Conservation (phyloP, 306 rosid genomes). For the Abrus precatorius region DNA sequence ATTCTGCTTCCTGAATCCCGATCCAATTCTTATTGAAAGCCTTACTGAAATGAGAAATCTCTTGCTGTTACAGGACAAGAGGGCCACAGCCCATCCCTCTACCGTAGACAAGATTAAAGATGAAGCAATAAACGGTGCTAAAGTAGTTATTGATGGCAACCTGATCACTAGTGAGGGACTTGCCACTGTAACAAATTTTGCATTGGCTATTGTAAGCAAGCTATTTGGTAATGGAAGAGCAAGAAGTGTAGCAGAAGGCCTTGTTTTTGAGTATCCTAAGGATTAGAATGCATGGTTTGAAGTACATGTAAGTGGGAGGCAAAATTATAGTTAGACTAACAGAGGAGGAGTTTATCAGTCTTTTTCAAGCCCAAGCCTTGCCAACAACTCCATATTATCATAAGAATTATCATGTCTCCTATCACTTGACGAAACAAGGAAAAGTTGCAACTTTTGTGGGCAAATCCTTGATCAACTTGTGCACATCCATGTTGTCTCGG, state of each 20-base stretch:
- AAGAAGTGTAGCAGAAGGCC: conserved; percentile 96
- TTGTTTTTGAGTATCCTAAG: conserved; percentile 79
- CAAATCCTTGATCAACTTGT: conserved; percentile 15
- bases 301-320: conserved; percentile 31
- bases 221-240: conserved; percentile 88
- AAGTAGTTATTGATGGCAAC: conserved; percentile 89
- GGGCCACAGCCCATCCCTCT: conserved; percentile 66
- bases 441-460: not conserved
- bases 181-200: conserved; percentile 71
- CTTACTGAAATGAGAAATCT: conserved; percentile 22
- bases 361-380: not conserved
- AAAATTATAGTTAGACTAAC: conserved; percentile 4
- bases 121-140: conserved; percentile 61
- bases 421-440: not conserved
- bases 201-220: conserved; percentile 84
- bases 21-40: conserved; percentile 15
- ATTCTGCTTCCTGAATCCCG: conserved; percentile 44
- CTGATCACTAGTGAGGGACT: conserved; percentile 87
- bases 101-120: conserved; percentile 49
- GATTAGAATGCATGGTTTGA: conserved; percentile 50
- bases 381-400: conserved; percentile 13
- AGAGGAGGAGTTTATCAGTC: conserved; percentile 33
- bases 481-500: not conserved
- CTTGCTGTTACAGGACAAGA: conserved; percentile 70
- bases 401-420: not conserved